Conservation (phyloP, 2,329 filamentous ascomycete genomes). For the Fusarium dimerum region DNA sequence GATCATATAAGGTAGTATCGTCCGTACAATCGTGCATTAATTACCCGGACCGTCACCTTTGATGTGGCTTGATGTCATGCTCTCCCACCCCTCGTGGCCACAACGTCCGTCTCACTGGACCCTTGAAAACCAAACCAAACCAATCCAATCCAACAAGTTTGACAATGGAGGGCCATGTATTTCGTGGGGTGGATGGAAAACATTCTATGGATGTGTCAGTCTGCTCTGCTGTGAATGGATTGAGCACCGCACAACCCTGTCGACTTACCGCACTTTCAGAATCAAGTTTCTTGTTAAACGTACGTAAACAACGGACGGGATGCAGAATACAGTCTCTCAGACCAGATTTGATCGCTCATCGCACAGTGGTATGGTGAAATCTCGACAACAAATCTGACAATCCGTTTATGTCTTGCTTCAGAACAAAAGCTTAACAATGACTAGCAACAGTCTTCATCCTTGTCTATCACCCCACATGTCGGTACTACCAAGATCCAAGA, state of each 20-base stretch:
- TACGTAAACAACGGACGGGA: no score
- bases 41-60: slow-evolving; percentile 4
- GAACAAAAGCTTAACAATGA: background rate
- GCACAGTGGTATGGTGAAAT: no score
- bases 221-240: background rate
- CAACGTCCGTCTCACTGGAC: slow-evolving; percentile 5
- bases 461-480: background rate
- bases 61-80: slow-evolving; percentile 23
- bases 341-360: no score
- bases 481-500: no score
- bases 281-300: no score
- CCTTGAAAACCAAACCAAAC: slow-evolving; percentile 7
- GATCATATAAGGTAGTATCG: slow-evolving; percentile 13
- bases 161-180: no score
- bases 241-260: background rate
- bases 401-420: background rate
- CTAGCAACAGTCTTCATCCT: background rate
- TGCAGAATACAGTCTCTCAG: no score
- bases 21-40: slow-evolving; percentile 13
- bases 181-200: background rate
- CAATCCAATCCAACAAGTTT: background rate
- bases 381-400: no score
- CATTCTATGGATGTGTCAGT: background rate
- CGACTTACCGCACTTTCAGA: no score
- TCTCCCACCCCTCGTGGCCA: background rate